These are phyloP conservation scores for Durusdinium trenchii DNA, from an alignment of 73 alveolate genomes.

Conservation along the genomic window DNA sequence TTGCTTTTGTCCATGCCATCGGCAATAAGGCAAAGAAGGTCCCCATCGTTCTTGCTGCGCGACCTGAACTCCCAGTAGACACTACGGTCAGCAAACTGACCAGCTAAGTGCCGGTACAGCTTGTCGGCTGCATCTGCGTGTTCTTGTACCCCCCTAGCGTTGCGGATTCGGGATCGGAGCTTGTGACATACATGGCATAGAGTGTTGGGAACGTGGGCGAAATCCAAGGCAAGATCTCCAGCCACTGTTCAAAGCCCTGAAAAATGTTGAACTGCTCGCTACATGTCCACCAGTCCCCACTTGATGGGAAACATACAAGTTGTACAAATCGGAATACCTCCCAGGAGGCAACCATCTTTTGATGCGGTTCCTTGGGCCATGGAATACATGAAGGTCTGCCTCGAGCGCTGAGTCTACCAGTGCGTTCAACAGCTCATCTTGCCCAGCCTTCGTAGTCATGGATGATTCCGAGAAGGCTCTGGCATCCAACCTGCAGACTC, in stretches of 20 bases:
- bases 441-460: neutral
- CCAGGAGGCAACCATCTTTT: neutral
- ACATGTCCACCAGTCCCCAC: neutral
- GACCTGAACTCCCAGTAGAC: neutral
- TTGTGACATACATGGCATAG: neutral
- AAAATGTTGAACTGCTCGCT: neutral
- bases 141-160: neutral
- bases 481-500: neutral
- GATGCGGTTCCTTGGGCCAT: neutral
- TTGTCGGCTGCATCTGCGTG: neutral
- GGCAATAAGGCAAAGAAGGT: neutral
- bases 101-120: neutral
- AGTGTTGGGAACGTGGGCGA: neutral
- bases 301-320: neutral
- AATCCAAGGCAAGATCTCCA: neutral
- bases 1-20: constrained; percentile 22
- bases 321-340: neutral
- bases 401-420: neutral
- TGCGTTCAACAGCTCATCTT: neutral
- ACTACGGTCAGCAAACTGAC: neutral
- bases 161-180: neutral
- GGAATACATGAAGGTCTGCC: neutral
- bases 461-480: neutral
- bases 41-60: neutral
- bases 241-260: neutral